Conservation (phyloP, 1,284 basidiomycete species). For the Xanthoconium separans region DNA sequence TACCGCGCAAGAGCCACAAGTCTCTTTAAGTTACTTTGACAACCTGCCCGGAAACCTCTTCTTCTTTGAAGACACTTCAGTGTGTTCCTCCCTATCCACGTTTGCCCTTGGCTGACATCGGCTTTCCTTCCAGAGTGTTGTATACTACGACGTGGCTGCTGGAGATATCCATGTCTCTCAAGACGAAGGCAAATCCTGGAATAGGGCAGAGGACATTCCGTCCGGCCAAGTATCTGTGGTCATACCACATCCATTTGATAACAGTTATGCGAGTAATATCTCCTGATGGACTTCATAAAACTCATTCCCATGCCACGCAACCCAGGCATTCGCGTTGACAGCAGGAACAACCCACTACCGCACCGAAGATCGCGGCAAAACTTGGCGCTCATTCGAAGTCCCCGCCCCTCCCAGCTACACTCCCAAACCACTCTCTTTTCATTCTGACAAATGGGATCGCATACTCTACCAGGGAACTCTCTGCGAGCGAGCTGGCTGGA, state of each 20-base stretch:
- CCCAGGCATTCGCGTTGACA: conserved; percentile 82
- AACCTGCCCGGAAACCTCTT: conserved; percentile 83
- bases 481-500: conserved; percentile 66
- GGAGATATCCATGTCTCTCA: conserved; percentile 76
- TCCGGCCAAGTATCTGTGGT: conserved; percentile 68
- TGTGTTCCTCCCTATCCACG: conserved; percentile 36
- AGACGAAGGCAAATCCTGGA: conserved; percentile 92
- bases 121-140: conserved; percentile 52
- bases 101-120: background rate
- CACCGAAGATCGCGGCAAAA: conserved; percentile 81
- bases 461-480: conserved; percentile 83
- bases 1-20: conserved; percentile 41
- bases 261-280: conserved; percentile 56
- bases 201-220: conserved; percentile 59
- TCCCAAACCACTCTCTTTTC: conserved; percentile 75
- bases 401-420: conserved; percentile 61
- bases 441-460: conserved; percentile 74
- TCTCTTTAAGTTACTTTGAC: conserved; percentile 50
- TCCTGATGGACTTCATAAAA: background rate
- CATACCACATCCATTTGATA: conserved; percentile 87
- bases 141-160: conserved; percentile 79
- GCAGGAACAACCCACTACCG: conserved; percentile 74
- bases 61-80: conserved; percentile 92
- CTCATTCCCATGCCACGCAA: background rate
- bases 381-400: conserved; percentile 81